Evolutionary conservation across 2,329 filamentous ascomycete genomes (phyloP).

Genomic region (Fusarium siculi): DNA sequence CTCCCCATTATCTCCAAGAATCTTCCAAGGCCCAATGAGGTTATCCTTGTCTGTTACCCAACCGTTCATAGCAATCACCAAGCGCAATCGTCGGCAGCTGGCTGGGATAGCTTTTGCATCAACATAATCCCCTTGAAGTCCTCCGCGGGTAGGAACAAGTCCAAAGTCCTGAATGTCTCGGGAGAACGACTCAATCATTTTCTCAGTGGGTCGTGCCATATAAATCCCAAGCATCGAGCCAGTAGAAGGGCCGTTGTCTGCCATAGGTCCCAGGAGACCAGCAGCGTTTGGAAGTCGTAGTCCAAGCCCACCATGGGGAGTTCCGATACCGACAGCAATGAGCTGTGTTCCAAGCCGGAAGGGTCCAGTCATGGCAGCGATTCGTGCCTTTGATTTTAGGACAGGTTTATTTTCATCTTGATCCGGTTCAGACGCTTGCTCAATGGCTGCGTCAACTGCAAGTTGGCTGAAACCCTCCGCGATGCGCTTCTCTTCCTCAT

Average conservation of each 20-base stretch:
- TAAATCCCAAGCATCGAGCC: conserved; percentile 94
- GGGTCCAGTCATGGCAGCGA: conserved; percentile 49
- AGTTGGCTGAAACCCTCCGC: conserved; percentile 79
- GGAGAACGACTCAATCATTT: conserved; percentile 89
- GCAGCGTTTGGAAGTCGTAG: conserved; percentile 80
- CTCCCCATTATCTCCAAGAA: conserved; percentile 78
- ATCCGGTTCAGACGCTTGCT: conserved; percentile 47
- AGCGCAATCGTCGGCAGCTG: conserved; percentile 74
- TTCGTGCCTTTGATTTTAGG: conserved; percentile 78
- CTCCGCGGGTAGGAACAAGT: conserved; percentile 77
- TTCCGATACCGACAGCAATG: conserved; percentile 81
- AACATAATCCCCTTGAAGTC: conserved; percentile 50
- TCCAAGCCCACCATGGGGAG: conserved; percentile 79
- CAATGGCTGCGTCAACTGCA: conserved; percentile 61
- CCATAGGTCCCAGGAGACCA: conserved; percentile 80
- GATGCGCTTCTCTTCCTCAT: conserved; percentile 78
- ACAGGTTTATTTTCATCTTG: conserved; percentile 69
- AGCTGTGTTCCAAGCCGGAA: conserved; percentile 80
- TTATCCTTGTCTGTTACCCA: conserved; percentile 82
- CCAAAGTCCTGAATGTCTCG: conserved; percentile 90
- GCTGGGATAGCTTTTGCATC: conserved; percentile 64
- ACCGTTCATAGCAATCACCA: conserved; percentile 86
- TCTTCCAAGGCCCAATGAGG: conserved; percentile 77
- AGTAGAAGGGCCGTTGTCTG: conserved; percentile 81
- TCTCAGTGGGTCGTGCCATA: conserved; percentile 81